Evolutionary conservation across 768 basidiomycete genomes (phyloP), one percentile per base, ranked within the genome.

Genomic region (Xanthoconium stramineum): DNA sequence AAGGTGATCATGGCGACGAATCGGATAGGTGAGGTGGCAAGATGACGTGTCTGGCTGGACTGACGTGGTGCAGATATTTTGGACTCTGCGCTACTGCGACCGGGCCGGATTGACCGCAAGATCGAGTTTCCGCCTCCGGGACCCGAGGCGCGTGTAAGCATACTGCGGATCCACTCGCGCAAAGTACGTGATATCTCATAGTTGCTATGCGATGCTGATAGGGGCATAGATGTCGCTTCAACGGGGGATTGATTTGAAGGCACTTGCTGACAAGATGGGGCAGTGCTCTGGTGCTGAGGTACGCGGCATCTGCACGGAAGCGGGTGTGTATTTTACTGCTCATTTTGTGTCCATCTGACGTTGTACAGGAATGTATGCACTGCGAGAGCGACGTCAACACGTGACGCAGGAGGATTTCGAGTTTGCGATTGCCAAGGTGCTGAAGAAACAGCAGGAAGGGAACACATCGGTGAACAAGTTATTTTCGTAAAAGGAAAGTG

Each of bases 341-440:
- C 3, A 1, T 8, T 14, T 28, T 15, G 33, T 38, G 14, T 20
- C 29, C 3, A 17, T 17, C 47, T 47, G 12, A 47, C 19, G 33
- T 35, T 1, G 3, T 19, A 6, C 59, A 88, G 93, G 93, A 29
- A 98, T 98, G 96, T 98, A 97, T 66, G 96, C 96, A 0, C 78
- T 99, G 3, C 83, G 96, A 17, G 96, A 99, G 74, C 83, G 96
- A 56, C 78, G 96, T 61, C 95, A 97, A 61, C 95, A 98, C 71
- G 96, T 98, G 49, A 97, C 95, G 4, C 95, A 97, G 72, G 96
- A 98, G 68, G 96, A 98, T 68, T 98, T 98, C 66, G 97, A 98
- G 78, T 94, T 98, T 77, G 95, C 96, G 35, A 90, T 98, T 13
- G 94, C 95, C 3, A 98, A 97, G 83, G 93, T 92, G 10, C 75